These are phyloP conservation scores for Phytophthora tubulina DNA, from an alignment of 352 stramenopile species.

Conservation along the genomic window DNA sequence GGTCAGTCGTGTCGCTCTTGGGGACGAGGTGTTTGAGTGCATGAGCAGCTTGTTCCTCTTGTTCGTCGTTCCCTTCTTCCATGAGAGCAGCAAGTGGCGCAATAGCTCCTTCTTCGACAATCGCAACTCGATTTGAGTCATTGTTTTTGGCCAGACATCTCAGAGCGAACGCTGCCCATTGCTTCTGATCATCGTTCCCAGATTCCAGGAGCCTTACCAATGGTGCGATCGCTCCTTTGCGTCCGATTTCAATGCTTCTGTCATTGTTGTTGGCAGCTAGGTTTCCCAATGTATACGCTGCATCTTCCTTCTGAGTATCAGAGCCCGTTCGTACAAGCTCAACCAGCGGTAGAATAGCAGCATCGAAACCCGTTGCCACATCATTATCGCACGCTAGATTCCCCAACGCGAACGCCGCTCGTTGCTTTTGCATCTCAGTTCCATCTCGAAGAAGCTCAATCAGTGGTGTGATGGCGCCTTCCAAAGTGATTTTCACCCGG, in stretches of 20 bases:
- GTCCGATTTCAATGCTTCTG: slow-evolving; percentile 25
- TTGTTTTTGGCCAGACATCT: slow-evolving; percentile 12
- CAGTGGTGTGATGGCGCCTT: slow-evolving; percentile 23
- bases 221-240: slow-evolving; percentile 26
- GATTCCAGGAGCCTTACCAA: slow-evolving; percentile 14
- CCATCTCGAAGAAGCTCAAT: slow-evolving; percentile 19
- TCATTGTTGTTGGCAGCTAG: slow-evolving; percentile 14
- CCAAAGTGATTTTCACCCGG: slow-evolving; percentile 17
- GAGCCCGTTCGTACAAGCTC: slow-evolving; percentile 27
- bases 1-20: neutral
- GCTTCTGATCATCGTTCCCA: slow-evolving; percentile 17
- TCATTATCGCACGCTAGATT: slow-evolving; percentile 34
- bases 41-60: slow-evolving; percentile 9
- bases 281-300: slow-evolving; percentile 27
- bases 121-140: neutral
- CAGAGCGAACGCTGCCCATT: slow-evolving; percentile 14
- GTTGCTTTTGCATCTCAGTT: slow-evolving; percentile 30
- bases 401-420: slow-evolving; percentile 27
- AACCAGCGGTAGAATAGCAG: slow-evolving; percentile 30
- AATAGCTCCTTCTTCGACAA: slow-evolving; percentile 19
- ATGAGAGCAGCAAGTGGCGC: neutral
- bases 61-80: slow-evolving; percentile 1
- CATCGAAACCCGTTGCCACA: slow-evolving; percentile 11
- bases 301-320: slow-evolving; percentile 31
- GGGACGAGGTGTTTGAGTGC: slow-evolving; percentile 11